Evolutionary conservation across 768 basidiomycete species (phyloP), one percentile per base, ranked within the genome.

Genomic region (Tephrocybe rancida): DNA sequence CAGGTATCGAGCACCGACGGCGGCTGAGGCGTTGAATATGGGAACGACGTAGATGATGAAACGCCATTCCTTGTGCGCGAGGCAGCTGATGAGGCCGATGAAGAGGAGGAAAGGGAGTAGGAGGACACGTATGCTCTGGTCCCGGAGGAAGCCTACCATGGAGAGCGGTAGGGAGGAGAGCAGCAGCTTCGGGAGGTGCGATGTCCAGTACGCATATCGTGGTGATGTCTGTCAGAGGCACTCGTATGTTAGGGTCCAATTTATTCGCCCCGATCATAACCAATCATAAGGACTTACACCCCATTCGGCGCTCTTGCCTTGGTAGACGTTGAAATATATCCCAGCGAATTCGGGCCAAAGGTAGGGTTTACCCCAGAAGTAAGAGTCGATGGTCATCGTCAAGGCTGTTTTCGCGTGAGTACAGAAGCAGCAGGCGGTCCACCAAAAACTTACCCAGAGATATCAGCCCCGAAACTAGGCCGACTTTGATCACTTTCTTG

Each of bases 41-140:
- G 95, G 95, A 0, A 98, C 82, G 16, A 85, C 79, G 64, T 98
- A 98, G 7, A 93, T 80, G 52, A 98, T 76, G 70, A 99, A 99
- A 6, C 97, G 82, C 97, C 97, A 99, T 70, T 99, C 97, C 67
- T 99, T 99, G 71, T 99, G 97, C 0, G 83, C 87, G 1, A 98
- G 74, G 26, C 66, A 74, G 65, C 93, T 95, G 67, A 98, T 82
- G 2, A 87, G 60, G 2, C 64, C 67, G 7, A 92, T 63, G 55
- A 88, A 90, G 0, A 63, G 52, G 4, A 85, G 24, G 2, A 82
- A 74, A 0, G 87, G 81, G 9, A 78, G 44, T 3, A 87, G 68
- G 32, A 89, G 72, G 3, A 70, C 64, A 3, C 80, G 78, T 39
- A 84, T 71, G 8, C 81, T 76, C 8, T 57, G 59, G 58, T 90